Percentiles rank a stretch among this genome's conserved stretches.
Conservation (phyloP, 1,284 basidiomycete genomes). For the Melampsora abietis-canadensis region DNA sequence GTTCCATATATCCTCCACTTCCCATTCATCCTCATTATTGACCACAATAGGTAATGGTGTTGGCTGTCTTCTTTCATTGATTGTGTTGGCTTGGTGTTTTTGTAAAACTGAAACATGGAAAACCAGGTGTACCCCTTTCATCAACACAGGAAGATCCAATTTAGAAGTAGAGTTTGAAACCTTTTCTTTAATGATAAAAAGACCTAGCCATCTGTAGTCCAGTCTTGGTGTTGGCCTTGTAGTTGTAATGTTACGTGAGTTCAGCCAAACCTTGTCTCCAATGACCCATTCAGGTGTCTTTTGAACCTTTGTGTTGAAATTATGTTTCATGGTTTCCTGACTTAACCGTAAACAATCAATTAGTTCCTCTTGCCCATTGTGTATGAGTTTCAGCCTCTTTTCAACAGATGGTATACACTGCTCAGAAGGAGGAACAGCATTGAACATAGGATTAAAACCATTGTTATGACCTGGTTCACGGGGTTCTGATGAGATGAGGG, state of each 20-base stretch:
- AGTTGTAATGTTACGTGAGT: background rate
- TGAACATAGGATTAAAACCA: background rate
- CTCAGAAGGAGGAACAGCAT: background rate
- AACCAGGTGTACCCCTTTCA: too few species aligned
- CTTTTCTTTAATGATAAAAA: too few species aligned
- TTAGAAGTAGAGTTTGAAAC: too few species aligned
- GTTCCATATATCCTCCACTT: background rate
- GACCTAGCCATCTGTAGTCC: too few species aligned
- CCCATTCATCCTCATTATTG: background rate
- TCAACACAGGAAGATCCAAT: too few species aligned
- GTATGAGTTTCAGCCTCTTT: background rate
- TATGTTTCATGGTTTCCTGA: background rate
- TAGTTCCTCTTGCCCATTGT: background rate
- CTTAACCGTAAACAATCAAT: background rate
- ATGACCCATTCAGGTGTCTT: background rate
- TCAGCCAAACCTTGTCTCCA: background rate
- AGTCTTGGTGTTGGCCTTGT: background rate
- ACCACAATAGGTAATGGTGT: background rate
- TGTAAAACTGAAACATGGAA: slow-evolving; percentile 10
- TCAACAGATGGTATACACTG: background rate
- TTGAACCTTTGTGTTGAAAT: background rate
- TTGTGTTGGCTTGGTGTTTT: background rate
- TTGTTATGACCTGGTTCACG: background rate
- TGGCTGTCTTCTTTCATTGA: background rate
- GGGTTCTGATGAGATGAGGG: slow-evolving; percentile 3